phyloP scores from a whole-genome alignment of 345 rosid genomes.

The Gossypium stocksii region DNA sequence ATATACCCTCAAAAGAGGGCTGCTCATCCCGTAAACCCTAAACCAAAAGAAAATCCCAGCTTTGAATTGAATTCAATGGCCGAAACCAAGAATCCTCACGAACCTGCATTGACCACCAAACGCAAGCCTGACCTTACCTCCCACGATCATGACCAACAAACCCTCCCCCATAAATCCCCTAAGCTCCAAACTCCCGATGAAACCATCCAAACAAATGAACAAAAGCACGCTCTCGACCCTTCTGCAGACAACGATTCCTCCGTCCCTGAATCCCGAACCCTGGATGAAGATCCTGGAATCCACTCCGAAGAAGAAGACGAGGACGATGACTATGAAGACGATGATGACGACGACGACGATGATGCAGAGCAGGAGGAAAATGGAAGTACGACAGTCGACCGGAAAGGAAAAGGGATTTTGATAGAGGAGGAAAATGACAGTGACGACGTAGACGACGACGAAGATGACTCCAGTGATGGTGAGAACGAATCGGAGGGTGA shows the following conservation, averaged over 20 bases:
- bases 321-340: conserved; percentile 17
- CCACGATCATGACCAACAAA: conserved; percentile 24
- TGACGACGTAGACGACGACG: conserved; percentile 40
- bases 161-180: conserved; percentile 34
- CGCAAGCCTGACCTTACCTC: conserved; percentile 46
- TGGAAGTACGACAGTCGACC: conserved; percentile 34
- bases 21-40: neutral
- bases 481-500: conserved; percentile 40
- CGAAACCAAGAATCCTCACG: conserved; percentile 40
- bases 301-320: conserved; percentile 11
- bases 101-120: conserved; percentile 52
- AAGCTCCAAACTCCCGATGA: conserved; percentile 26
- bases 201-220: conserved; percentile 15
- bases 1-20: neutral
- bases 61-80: conserved; percentile 34
- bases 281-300: conserved; percentile 11
- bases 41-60: neutral
- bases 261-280: neutral
- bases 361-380: conserved; percentile 24
- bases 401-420: conserved; percentile 58
- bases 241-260: conserved; percentile 13
- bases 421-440: conserved; percentile 45
- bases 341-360: conserved; percentile 5
- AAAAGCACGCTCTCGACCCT: neutral
- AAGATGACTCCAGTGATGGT: conserved; percentile 32